Percentiles rank a stretch among this genome's conserved stretches.
phyloP scores from a whole-genome alignment of 2,329 filamentous ascomycete species.

The Epichloe brachyelytri region DNA sequence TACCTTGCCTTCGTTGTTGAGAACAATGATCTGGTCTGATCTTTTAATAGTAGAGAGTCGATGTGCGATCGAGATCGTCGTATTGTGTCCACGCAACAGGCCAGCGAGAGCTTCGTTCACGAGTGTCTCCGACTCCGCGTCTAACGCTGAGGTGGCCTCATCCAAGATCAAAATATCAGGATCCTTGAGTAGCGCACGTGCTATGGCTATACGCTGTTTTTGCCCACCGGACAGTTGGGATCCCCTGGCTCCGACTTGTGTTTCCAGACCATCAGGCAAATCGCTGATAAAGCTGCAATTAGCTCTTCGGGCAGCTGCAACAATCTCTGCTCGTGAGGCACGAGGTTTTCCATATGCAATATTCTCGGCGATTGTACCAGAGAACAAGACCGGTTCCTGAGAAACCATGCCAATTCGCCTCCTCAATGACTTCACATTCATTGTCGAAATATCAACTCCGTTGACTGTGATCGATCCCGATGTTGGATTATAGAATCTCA shows the following conservation, averaged over 20 bases:
- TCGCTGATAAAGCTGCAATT: slow-evolving; percentile 97
- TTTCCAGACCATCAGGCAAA: slow-evolving; percentile 91
- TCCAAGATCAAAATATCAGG: slow-evolving; percentile 95
- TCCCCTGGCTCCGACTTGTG: slow-evolving; percentile 80
- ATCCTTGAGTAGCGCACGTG: slow-evolving; percentile 83
- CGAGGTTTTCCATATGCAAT: slow-evolving; percentile 81
- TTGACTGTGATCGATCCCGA: slow-evolving; percentile 69
- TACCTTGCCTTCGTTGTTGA: slow-evolving; percentile 74
- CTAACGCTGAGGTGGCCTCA: slow-evolving; percentile 88
- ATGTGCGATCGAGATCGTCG: slow-evolving; percentile 95
- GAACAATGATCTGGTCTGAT: slow-evolving; percentile 86
- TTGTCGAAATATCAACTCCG: slow-evolving; percentile 64
- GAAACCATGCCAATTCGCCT: slow-evolving; percentile 90
- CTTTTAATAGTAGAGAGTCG: slow-evolving; percentile 92
- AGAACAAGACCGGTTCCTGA: slow-evolving; percentile 89
- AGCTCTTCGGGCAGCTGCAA: slow-evolving; percentile 75
- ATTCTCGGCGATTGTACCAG: slow-evolving; percentile 72
- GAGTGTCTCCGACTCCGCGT: slow-evolving; percentile 92
- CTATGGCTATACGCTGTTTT: slow-evolving; percentile 96
- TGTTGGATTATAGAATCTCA: slow-evolving; percentile 83
- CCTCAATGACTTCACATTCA: slow-evolving; percentile 90
- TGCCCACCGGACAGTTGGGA: slow-evolving; percentile 92
- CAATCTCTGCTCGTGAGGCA: slow-evolving; percentile 68
- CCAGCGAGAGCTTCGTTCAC: slow-evolving; percentile 81
- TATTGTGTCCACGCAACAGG: slow-evolving; percentile 76